A percentile compares a stretch with the other conserved stretches of the same genome.
Evolutionary conservation across 2,329 filamentous ascomycete species (phyloP).

Genomic region (Fusarium sp.): DNA sequence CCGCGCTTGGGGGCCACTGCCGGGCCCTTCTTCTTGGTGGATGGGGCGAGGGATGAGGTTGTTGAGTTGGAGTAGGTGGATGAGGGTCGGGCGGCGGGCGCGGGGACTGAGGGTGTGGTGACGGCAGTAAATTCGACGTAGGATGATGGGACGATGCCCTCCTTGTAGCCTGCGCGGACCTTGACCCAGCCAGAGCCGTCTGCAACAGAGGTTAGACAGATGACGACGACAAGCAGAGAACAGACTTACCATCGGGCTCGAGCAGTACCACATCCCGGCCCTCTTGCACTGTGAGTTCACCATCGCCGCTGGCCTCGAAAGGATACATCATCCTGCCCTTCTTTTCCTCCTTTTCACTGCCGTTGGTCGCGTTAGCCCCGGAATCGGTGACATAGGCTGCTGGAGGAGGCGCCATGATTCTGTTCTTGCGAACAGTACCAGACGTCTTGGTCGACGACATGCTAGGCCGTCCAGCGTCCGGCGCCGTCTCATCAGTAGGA

Average conservation of each 20-base stretch:
- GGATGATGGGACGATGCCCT: conserved; percentile 86
- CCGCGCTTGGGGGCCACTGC: conserved; percentile 90
- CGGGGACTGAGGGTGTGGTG: conserved; percentile 52
- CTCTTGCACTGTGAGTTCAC: conserved; percentile 82
- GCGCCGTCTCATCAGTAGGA: conserved; percentile 59
- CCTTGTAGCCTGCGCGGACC: conserved; percentile 76
- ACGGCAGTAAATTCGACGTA: conserved; percentile 76
- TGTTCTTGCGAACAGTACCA: conserved; percentile 64
- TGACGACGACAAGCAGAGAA: neutral
- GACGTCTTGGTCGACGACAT: conserved; percentile 44
- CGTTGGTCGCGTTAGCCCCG: conserved; percentile 59
- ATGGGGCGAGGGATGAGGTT: conserved; percentile 47
- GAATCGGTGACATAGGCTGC: conserved; percentile 77
- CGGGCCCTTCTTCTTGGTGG: conserved; percentile 84
- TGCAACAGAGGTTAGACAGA: conserved; percentile 50
- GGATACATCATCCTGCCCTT: conserved; percentile 89
- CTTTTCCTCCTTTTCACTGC: conserved; percentile 55
- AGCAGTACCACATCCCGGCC: conserved; percentile 80
- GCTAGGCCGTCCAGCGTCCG: conserved; percentile 40
- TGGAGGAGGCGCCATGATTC: conserved; percentile 89
- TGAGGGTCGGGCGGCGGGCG: conserved; percentile 67
- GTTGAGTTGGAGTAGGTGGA: conserved; percentile 81
- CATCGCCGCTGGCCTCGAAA: conserved; percentile 82
- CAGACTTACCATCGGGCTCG: conserved; percentile 82
- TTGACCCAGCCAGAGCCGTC: conserved; percentile 94